Conservation (phyloP, 108 stramenopile species). For the Cyclotella kingstonii region DNA sequence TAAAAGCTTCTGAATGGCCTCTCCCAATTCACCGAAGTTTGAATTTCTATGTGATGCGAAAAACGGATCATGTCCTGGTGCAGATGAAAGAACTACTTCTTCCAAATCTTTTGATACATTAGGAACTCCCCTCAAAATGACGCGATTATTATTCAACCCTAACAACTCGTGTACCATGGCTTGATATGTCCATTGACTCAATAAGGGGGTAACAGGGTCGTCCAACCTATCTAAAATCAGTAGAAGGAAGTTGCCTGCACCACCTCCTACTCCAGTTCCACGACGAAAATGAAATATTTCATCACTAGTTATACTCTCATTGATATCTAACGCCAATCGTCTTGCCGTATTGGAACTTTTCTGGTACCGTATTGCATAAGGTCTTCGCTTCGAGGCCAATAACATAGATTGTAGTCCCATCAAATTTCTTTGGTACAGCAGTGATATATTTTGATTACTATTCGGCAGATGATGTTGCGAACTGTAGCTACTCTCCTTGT, state of each 20-base stretch:
- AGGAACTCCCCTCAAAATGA: constrained; percentile 90
- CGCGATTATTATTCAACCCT: constrained; percentile 96
- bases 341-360: constrained; percentile 70
- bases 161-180: constrained; percentile 99
- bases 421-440: constrained; percentile 84
- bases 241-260: constrained; percentile 50
- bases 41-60: constrained; percentile 89
- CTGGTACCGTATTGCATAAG: constrained; percentile 89
- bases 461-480: constrained; percentile 62
- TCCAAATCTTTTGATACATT: constrained; percentile 93
- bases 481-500: constrained; percentile 55
- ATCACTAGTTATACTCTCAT: constrained; percentile 77
- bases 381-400: constrained; percentile 87
- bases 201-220: constrained; percentile 98
- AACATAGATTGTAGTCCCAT: constrained; percentile 87
- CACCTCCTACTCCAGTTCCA: constrained; percentile 35
- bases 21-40: constrained; percentile 97
- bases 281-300: constrained; percentile 93
- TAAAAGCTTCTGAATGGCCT: constrained; percentile 92
- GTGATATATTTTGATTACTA: no score
- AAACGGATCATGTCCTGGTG: constrained; percentile 88
- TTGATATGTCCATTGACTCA: constrained; percentile 99
- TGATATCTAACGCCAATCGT: constrained; percentile 78
- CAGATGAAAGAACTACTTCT: constrained; percentile 92
- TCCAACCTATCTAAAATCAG: constrained; percentile 96